Percentiles rank a stretch among this genome's conserved stretches.
These are phyloP conservation scores for Pestalotiopsis sp. DNA, from an alignment of 2,329 filamentous ascomycete genomes.

Conservation along the genomic window DNA sequence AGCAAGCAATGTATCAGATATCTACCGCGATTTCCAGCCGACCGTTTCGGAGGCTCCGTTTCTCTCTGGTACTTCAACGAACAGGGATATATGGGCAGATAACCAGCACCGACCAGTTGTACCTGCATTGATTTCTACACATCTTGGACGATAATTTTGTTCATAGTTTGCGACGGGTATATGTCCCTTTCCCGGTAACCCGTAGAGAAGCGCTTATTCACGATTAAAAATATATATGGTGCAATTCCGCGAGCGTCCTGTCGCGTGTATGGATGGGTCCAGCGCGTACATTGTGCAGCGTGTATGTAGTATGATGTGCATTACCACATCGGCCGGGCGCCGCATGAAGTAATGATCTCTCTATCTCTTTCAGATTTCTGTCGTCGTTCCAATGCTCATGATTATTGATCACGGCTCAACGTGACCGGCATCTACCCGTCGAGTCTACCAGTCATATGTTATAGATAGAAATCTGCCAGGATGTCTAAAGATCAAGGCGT, in stretches of 20 bases:
- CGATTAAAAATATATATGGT: neutral
- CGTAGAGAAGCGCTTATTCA: neutral
- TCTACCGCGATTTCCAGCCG: neutral
- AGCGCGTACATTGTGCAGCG: neutral
- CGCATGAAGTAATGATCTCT: neutral
- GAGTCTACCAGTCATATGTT: neutral
- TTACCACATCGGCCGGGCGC: neutral
- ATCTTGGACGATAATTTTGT: neutral
- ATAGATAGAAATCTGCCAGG: neutral
- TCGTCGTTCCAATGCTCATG: neutral
- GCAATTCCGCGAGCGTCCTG: neutral
- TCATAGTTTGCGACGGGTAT: neutral
- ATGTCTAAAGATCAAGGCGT: neutral
- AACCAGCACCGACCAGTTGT: neutral
- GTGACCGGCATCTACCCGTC: neutral
- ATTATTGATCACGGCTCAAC: neutral
- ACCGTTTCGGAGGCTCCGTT: conserved; percentile 1
- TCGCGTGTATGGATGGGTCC: neutral
- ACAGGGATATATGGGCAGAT: neutral
- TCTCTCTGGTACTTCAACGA: neutral
- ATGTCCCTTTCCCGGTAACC: neutral
- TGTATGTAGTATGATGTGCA: neutral
- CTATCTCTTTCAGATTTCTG: neutral
- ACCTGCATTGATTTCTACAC: neutral
- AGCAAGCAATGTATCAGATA: neutral